Base-by-base conservation (phyloP, 1,284 basidiomycete genomes). In the Peniophora sp. region DNA sequence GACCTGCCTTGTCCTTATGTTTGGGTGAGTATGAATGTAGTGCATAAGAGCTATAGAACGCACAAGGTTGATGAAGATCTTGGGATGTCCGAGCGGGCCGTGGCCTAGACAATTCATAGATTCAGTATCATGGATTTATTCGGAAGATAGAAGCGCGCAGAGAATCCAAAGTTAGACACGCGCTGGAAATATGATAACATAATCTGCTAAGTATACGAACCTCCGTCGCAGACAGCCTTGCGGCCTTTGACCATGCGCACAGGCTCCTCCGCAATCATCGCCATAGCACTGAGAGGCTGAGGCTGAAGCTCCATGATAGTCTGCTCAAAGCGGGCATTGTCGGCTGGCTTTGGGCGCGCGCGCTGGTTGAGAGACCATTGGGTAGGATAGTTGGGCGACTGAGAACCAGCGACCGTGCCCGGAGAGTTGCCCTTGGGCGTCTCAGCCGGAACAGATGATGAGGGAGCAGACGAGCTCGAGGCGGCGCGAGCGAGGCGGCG, bases 61-160 rank as follows among this genome's bases (percentile, higher is more conserved):
- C 59, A 90, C 94, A 65, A 97, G 69, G 75, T 97, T 98, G 69
- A 98, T 96, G 65, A 82, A 98, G 58, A 98, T 85, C 75, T 92
- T 94, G 14, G 96, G 96, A 67, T 99, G 96, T 45, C 96, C 96
- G 32, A 99, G 79, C 47, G 96, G 82, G n/a, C 96, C 96, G 67
- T 84, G 85, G 68, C 95, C 95, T 98, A 58, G 38, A 16, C 38
- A 16, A 20, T 41, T 6, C 16, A 8, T 41, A 6, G 6, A 32
- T 5, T 32, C 27, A 32, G 27, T 32, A 32, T 12, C 5, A 32
- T 32, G 27, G 27, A 32, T 12, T 32, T 32, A 5, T 32, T 32
- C 5, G 27, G 6, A 5, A 32, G 12, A 32, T 32, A 32, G 5
- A 32, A 6, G 5, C 27, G 5, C 27, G 27, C 27, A n/a, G n/a